Percentiles rank a stretch among this genome's conserved stretches.
Conservation (phyloP, 441 rosid species). For the Flueggea neowawraea region DNA sequence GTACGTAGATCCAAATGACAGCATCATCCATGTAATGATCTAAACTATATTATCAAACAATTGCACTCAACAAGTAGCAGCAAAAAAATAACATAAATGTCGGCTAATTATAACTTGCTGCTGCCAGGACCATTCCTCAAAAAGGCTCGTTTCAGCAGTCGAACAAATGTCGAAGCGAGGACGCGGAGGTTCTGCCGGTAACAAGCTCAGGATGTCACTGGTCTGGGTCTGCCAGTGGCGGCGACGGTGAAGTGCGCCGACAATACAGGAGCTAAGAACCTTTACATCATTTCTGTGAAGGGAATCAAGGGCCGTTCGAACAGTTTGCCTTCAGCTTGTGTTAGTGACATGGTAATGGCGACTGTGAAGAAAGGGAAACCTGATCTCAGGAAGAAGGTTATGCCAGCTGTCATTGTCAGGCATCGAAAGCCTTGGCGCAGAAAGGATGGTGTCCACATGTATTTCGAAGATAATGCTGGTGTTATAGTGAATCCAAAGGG, state of each 20-base stretch:
- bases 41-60: too few relatives aligned
- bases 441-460: slow-evolving; percentile 95
- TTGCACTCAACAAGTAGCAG: too few relatives aligned
- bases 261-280: slow-evolving; percentile 87
- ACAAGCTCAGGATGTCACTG: slow-evolving; percentile 97
- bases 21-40: too few relatives aligned
- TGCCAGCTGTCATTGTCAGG: slow-evolving; percentile 81
- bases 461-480: slow-evolving; percentile 83
- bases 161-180: too few relatives aligned
- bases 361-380: slow-evolving; percentile 85
- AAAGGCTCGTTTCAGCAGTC: too few relatives aligned
- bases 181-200: slow-evolving; percentile 91
- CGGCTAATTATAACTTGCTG: too few relatives aligned
- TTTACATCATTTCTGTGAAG: slow-evolving; percentile 79
- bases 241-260: slow-evolving; percentile 96
- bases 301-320: slow-evolving; percentile 81
- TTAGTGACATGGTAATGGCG: slow-evolving; percentile 89
- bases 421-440: slow-evolving; percentile 90
- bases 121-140: too few relatives aligned
- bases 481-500: slow-evolving; percentile 78
- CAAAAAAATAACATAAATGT: too few relatives aligned
- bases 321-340: slow-evolving; percentile 68
- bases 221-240: slow-evolving; percentile 97
- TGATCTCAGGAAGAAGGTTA: slow-evolving; percentile 71
- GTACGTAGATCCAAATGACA: too few relatives aligned